Evolutionary conservation across 2,329 filamentous ascomycete genomes (phyloP).

Genomic region (Pleoardoris graminearum): DNA sequence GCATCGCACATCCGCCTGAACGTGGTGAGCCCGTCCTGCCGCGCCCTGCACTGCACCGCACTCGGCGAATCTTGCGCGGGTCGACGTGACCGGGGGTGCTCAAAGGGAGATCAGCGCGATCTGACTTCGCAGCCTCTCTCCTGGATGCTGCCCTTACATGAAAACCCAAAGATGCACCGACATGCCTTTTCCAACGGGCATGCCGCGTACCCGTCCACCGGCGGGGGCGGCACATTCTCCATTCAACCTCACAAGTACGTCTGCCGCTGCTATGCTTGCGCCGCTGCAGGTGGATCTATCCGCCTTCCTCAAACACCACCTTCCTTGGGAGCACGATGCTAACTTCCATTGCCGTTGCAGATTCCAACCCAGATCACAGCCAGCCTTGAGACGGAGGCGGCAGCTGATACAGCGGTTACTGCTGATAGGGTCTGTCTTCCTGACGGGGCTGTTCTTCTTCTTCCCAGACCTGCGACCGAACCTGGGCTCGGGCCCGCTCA

Average conservation of each 20-base stretch:
- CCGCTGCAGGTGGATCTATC: constrained; percentile 21
- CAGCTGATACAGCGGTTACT: constrained; percentile 72
- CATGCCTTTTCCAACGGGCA: constrained; percentile 84
- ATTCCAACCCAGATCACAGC: constrained; percentile 82
- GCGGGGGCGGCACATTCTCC: constrained; percentile 72
- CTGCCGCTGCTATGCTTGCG: constrained; percentile 28
- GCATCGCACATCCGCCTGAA: constrained; percentile 6
- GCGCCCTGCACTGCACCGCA: constrained; percentile 23
- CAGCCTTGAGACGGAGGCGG: constrained; percentile 71
- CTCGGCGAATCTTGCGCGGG: constrained; percentile 38
- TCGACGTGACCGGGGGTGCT: constrained; percentile 40
- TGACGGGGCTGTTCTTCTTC: constrained; percentile 69
- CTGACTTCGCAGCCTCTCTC: constrained; percentile 27
- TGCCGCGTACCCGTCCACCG: constrained; percentile 66
- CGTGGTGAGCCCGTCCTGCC: constrained; percentile 13
- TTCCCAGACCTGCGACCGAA: constrained; percentile 73
- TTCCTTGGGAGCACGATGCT: constrained; percentile 31
- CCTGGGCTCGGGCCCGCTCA: constrained; percentile 66
- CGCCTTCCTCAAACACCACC: constrained; percentile 22
- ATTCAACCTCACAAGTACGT: constrained; percentile 86
- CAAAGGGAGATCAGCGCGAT: constrained; percentile 40
- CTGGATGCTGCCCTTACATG: constrained; percentile 65
- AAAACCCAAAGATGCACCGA: constrained; percentile 76
- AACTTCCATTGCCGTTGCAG: constrained; percentile 53
- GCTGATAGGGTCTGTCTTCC: constrained; percentile 57